Evolutionary conservation across 2,329 filamentous ascomycete genomes (phyloP), one percentile per base, ranked within the genome.

Genomic region (Chaetomium sp.): DNA sequence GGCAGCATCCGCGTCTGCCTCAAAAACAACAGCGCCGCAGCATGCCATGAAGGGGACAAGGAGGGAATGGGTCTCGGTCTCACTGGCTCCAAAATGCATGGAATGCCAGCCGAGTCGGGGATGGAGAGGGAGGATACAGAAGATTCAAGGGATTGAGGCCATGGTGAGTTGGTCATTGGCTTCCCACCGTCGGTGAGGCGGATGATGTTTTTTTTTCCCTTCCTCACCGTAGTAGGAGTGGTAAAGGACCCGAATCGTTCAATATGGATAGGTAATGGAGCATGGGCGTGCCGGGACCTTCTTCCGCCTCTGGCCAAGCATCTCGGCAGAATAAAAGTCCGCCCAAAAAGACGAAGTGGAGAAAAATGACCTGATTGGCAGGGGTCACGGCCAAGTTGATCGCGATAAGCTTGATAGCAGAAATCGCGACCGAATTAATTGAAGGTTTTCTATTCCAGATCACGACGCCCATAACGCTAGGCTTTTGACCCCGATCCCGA

Each of bases 31-130:
- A 21, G 60, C 50, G 16, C 66, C 68, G 23, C 71, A 62, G 49
- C 71, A 68, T 1, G 68, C 71, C 66, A 70, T 4, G 69, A 65
- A 27, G 72, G 71, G 35, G 72, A 65, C 27, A 25, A 6, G 35
- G 38, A 19, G 12, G 33, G 38, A 19, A 19, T 42, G 13, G 35
- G 2, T 16, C 35, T 7, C 19, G 13, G n/a, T n/a, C n/a, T n/a
- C 27, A 63, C 47, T 7, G 59, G 63, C 23, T 63, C 70, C 27
- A 72, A 65, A 25, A 72, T 45, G 25, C 70, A 69, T 25, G 70
- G 68, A 21, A 71, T 64, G 45, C 65, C 57, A 7, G 62, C 66
- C 5, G 68, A 63, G 55, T 68, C 69, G 65, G 69, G 66, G 27
- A 57, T 57, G 45, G 70, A 65, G 35, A 72, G 35, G 5, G 63